These are phyloP conservation scores for Penicillium sp. DNA, from an alignment of 2,329 filamentous ascomycete species.

Conservation along the genomic window DNA sequence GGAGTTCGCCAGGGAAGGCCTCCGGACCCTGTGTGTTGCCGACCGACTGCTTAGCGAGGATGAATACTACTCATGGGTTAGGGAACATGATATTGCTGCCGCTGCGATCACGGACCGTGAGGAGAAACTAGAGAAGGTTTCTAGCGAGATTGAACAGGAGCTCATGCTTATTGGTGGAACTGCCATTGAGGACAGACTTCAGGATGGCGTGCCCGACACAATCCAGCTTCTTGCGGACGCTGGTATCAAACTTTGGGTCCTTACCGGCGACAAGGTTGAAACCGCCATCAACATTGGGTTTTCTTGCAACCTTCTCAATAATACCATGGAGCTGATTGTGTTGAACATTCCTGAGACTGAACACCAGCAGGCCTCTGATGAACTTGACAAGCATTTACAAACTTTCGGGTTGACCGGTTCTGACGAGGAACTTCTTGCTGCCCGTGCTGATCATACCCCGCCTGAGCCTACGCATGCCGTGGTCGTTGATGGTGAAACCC, in stretches of 20 bases:
- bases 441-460: slow-evolving; percentile 79
- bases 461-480: slow-evolving; percentile 86
- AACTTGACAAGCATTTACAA: slow-evolving; percentile 71
- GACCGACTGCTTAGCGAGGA: slow-evolving; percentile 75
- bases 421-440: slow-evolving; percentile 77
- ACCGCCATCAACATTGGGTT: slow-evolving; percentile 99
- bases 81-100: slow-evolving; percentile 82
- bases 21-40: slow-evolving; percentile 92
- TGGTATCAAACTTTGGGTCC: slow-evolving; percentile 97
- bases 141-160: slow-evolving; percentile 87
- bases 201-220: slow-evolving; percentile 94
- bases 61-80: slow-evolving; percentile 82
- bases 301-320: slow-evolving; percentile 95
- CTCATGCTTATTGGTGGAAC: slow-evolving; percentile 87
- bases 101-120: slow-evolving; percentile 82
- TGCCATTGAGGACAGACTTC: slow-evolving; percentile 93
- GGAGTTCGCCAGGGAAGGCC: slow-evolving; percentile 92
- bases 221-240: slow-evolving; percentile 88
- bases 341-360: slow-evolving; percentile 80
- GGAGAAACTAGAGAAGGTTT: slow-evolving; percentile 85
- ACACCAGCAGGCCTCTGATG: slow-evolving; percentile 61
- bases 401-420: slow-evolving; percentile 78
- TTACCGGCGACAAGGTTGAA: slow-evolving; percentile 98
- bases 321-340: slow-evolving; percentile 95
- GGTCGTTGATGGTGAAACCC: slow-evolving; percentile 90